Percentiles rank a stretch among this genome's conserved stretches.
These are phyloP conservation scores for Solanum hybrid DNA, from an alignment of 305 asterid species.

Conservation along the genomic window DNA sequence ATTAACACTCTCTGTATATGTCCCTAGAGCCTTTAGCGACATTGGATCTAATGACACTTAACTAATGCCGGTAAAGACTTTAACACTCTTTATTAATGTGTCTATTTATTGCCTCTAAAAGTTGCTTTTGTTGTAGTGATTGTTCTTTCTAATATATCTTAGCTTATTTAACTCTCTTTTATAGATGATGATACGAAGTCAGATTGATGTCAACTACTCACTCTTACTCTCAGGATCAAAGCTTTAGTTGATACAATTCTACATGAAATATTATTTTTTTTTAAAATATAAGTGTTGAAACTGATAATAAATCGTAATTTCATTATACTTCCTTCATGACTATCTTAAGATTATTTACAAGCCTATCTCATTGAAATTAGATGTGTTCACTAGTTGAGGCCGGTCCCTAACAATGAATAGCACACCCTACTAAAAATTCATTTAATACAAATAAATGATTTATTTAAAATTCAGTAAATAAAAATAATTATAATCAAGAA, in stretches of 20 bases:
- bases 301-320: background rate
- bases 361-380: background rate
- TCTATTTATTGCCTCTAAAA: rapidly evolving
- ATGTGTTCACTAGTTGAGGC: background rate
- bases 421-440: background rate
- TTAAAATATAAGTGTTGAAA: background rate
- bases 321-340: background rate
- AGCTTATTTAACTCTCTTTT: background rate
- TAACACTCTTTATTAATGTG: background rate
- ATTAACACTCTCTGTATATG: background rate
- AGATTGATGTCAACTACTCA: background rate
- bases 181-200: background rate
- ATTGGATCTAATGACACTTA: too few species aligned
- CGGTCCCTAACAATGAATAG: background rate
- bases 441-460: background rate
- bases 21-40: background rate
- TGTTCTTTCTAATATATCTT: background rate
- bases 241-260: rapidly evolving
- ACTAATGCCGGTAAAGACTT: too few species aligned
- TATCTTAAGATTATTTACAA: background rate
- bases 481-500: background rate
- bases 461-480: background rate
- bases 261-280: background rate
- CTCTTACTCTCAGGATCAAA: background rate
- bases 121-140: background rate